Evolutionary conservation across 345 rosid species (phyloP).

Genomic region (Moricandia arvensis): DNA sequence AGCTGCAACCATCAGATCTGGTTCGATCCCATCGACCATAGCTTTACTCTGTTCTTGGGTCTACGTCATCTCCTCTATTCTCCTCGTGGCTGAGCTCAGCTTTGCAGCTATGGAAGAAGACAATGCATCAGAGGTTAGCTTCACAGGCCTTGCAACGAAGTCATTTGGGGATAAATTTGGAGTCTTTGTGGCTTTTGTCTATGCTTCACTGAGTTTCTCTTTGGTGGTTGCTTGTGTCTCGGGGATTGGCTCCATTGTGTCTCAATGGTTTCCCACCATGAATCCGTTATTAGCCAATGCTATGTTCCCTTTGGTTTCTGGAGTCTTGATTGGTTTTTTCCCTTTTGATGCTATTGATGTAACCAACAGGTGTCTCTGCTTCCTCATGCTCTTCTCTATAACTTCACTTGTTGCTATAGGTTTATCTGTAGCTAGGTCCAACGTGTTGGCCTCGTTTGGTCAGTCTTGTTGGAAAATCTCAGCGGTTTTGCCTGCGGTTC

Average conservation of each 20-base stretch:
- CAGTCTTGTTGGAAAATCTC: constrained; percentile 62
- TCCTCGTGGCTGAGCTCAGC: constrained; percentile 86
- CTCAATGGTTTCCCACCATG: constrained; percentile 77
- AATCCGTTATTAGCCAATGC: constrained; percentile 57
- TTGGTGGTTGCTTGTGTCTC: constrained; percentile 86
- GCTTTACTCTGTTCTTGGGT: constrained; percentile 74
- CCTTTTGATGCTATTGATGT: constrained; percentile 67
- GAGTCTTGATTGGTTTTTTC: constrained; percentile 53
- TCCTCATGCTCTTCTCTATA: constrained; percentile 73
- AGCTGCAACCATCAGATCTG: constrained; percentile 74
- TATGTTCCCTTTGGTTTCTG: constrained; percentile 60
- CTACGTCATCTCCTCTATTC: constrained; percentile 76
- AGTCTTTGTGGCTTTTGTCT: constrained; percentile 67
- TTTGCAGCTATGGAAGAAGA: constrained; percentile 89
- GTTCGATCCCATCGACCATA: constrained; percentile 66
- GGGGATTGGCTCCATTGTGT: constrained; percentile 78
- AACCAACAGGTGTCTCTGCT: constrained; percentile 61
- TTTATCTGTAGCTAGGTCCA: constrained; percentile 67
- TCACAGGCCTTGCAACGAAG: constrained; percentile 74
- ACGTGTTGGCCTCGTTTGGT: constrained; percentile 58
- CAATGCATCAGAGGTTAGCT: constrained; percentile 78
- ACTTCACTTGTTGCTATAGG: constrained; percentile 67
- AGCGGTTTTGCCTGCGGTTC: constrained; percentile 71
- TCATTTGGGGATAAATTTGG: constrained; percentile 70
- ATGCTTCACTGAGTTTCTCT: constrained; percentile 82